Conservation (phyloP, 176 grass and related monocot genomes). For the Carex littledalei region DNA sequence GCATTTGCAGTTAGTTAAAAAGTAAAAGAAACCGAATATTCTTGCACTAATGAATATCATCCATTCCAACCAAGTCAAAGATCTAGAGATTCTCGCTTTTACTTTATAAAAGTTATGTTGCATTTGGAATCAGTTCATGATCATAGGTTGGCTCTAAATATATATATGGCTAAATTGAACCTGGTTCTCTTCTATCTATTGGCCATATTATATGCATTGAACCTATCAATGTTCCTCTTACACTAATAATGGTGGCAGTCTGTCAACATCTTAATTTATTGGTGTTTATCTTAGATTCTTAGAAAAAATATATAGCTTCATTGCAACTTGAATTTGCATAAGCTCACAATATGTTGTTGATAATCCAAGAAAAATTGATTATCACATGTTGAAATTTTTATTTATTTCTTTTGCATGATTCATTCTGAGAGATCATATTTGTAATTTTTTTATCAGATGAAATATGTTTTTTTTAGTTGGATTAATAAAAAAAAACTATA, state of each 20-base stretch:
- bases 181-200: not conserved
- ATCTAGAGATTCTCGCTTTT: not conserved
- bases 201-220: not conserved
- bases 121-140: not conserved
- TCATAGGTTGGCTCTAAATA: not conserved
- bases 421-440: not conserved
- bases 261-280: not conserved
- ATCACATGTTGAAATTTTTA: not conserved
- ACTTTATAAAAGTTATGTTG: not conserved
- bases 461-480: not conserved
- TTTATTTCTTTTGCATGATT: not conserved
- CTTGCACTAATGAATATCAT: not conserved
- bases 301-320: not conserved
- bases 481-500: not conserved
- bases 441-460: not conserved
- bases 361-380: not conserved
- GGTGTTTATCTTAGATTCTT: not conserved
- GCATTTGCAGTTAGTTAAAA: not conserved
- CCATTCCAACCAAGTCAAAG: not conserved
- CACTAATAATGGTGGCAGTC: not conserved
- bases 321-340: not conserved
- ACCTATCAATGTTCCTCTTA: not conserved
- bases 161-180: not conserved
- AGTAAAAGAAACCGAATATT: not conserved
- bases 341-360: not conserved